Evolutionary conservation across 75 land plant species (phyloP).

Genomic region (Picea glauca): DNA sequence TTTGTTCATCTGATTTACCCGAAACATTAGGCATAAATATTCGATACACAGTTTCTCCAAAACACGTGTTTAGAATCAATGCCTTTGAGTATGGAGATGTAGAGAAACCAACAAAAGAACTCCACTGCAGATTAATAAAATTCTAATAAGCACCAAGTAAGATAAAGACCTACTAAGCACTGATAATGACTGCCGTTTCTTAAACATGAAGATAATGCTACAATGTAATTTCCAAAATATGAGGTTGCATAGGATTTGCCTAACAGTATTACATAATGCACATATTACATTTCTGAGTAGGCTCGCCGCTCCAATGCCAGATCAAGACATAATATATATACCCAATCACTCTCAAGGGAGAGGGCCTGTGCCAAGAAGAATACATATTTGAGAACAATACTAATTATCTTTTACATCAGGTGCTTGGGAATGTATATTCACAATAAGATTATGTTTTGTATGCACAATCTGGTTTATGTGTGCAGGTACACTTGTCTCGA

Average conservation of each 20-base stretch:
- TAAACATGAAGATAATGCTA: not conserved
- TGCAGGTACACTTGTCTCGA: conserved; percentile 14
- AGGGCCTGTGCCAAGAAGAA: not conserved
- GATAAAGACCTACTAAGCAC: not conserved
- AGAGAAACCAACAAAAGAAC: not conserved
- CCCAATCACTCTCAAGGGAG: not conserved
- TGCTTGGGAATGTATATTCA: not conserved
- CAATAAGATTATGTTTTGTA: conserved; percentile 1
- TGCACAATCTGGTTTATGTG: conserved; percentile 6
- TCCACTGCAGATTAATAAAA: not conserved
- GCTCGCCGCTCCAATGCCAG: not conserved
- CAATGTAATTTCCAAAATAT: not conserved
- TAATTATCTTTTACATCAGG: not conserved
- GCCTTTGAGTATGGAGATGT: not conserved
- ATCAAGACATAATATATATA: not conserved
- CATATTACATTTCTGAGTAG: not conserved
- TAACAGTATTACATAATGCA: not conserved
- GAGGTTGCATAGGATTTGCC: not conserved
- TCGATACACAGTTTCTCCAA: too few species aligned
- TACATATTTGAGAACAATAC: not conserved
- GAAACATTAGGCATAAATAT: too few species aligned
- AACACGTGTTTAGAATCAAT: not conserved
- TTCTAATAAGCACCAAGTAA: not conserved
- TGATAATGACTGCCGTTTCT: not conserved
- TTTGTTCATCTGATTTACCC: too few species aligned